Evolutionary conservation across 129 eudicot species (phyloP).

Genomic region (Glebionis coronaria): DNA sequence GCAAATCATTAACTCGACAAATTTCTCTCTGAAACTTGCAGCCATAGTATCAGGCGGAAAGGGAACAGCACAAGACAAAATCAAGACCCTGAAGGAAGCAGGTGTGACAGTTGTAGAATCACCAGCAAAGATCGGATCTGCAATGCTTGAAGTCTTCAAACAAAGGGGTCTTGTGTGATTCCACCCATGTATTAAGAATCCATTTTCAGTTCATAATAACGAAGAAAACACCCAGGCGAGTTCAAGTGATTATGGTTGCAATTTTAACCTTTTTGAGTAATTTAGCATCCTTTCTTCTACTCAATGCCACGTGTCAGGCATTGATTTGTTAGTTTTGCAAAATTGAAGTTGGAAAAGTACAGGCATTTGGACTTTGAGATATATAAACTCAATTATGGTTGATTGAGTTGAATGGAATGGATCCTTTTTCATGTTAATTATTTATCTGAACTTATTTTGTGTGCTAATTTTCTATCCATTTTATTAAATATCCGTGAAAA

Average conservation of each 20-base stretch:
- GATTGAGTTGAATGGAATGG: slow-evolving; percentile 25
- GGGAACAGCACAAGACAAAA: slow-evolving; percentile 99
- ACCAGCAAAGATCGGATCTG: slow-evolving; percentile 91
- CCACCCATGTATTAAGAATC: slow-evolving; percentile 20
- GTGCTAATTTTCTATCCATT: neutral
- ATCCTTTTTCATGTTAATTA: slow-evolving; percentile 15
- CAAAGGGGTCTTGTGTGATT: slow-evolving; percentile 83
- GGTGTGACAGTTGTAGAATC: slow-evolving; percentile 96
- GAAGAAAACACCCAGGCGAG: slow-evolving; percentile 27
- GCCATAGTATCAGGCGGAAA: slow-evolving; percentile 99
- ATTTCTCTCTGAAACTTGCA: slow-evolving; percentile 38
- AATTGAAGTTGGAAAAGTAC: slow-evolving; percentile 17
- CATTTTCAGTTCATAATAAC: slow-evolving; percentile 38
- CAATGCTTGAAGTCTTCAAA: slow-evolving; percentile 92
- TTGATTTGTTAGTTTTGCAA: slow-evolving; percentile 24
- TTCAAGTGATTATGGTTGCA: slow-evolving; percentile 18
- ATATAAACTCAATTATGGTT: slow-evolving; percentile 17
- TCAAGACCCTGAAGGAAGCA: slow-evolving; percentile 82
- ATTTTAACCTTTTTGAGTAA: slow-evolving; percentile 21
- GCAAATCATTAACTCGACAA: neutral
- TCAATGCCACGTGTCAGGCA: slow-evolving; percentile 35
- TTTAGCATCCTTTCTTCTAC: slow-evolving; percentile 18
- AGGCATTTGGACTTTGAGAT: slow-evolving; percentile 24
- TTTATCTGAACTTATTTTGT: neutral
- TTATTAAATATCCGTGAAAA: neutral